phyloP scores from a whole-genome alignment of 1,284 basidiomycete species.

The Cryptococcus jaspeensis region DNA sequence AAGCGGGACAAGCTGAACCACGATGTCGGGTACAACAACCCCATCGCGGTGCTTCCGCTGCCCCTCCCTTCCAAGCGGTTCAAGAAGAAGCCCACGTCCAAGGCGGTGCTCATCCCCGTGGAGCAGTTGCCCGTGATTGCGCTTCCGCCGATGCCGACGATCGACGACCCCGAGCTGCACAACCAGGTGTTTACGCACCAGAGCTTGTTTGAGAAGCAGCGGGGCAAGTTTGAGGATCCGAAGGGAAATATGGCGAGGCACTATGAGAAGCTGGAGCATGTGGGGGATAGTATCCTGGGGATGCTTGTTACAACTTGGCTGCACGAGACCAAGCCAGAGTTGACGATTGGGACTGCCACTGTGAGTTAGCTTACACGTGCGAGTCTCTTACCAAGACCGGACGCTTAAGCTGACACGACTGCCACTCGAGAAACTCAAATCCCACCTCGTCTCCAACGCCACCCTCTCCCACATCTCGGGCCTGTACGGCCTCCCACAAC shows the following conservation, averaged over 20 bases:
- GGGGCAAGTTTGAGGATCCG: constrained; percentile 37
- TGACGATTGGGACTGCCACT: constrained; percentile 44
- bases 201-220: constrained; percentile 27
- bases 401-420: not conserved
- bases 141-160: constrained; percentile 39
- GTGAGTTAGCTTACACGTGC: constrained; percentile 34
- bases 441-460: constrained; percentile 45
- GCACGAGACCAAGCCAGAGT: constrained; percentile 37
- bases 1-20: not conserved
- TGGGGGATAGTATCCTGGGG: constrained; percentile 46
- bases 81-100: constrained; percentile 23
- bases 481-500: constrained; percentile 41
- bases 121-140: constrained; percentile 42
- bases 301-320: constrained; percentile 48
- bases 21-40: constrained; percentile 4
- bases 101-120: constrained; percentile 38
- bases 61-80: constrained; percentile 40
- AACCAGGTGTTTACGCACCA: constrained; percentile 42
- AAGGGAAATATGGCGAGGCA: constrained; percentile 15
- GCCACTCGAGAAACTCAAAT: constrained; percentile 41
- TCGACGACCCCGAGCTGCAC: constrained; percentile 27
- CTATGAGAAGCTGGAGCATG: constrained; percentile 49
- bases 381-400: not conserved
- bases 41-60: constrained; percentile 25
- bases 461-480: constrained; percentile 45